These are phyloP conservation scores for Sporobolomyces phaffii DNA, from an alignment of 768 basidiomycete genomes.

Conservation along the genomic window DNA sequence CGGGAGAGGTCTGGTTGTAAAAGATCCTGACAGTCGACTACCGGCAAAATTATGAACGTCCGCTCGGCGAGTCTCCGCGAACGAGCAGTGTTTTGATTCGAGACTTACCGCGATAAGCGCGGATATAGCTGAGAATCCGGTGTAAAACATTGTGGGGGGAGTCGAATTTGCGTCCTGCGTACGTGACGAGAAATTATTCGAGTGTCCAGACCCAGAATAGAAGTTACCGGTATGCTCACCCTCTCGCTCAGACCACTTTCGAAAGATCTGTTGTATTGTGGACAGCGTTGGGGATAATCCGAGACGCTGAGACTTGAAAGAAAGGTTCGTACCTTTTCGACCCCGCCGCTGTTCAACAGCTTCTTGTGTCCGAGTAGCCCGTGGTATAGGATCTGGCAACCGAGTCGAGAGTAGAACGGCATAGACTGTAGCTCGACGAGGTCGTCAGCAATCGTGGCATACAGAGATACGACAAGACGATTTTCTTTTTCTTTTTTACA, in stretches of 20 bases:
- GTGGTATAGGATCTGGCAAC: slow-evolving; percentile 17
- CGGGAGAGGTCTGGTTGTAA: slow-evolving; percentile 58
- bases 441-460: too few species aligned
- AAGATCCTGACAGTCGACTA: slow-evolving; percentile 58
- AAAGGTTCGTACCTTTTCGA: not conserved
- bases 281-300: too few species aligned
- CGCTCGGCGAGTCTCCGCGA: too few species aligned
- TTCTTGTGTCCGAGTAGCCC: not conserved
- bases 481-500: too few species aligned
- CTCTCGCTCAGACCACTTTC: slow-evolving; percentile 10
- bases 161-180: slow-evolving; percentile 23
- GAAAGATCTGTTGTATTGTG: not conserved
- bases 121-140: slow-evolving; percentile 47
- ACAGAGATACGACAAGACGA: not conserved
- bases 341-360: not conserved
- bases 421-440: not conserved
- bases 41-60: slow-evolving; percentile 51
- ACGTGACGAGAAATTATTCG: too few species aligned
- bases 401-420: slow-evolving; percentile 11
- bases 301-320: not conserved
- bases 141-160: slow-evolving; percentile 12
- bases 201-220: too few species aligned
- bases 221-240: too few species aligned
- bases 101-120: slow-evolving; percentile 44
- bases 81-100: too few species aligned